Evolutionary conservation across 148 eudicot species (phyloP), one percentile per base, ranked within the genome.

Genomic region (Diospyros lotus): DNA sequence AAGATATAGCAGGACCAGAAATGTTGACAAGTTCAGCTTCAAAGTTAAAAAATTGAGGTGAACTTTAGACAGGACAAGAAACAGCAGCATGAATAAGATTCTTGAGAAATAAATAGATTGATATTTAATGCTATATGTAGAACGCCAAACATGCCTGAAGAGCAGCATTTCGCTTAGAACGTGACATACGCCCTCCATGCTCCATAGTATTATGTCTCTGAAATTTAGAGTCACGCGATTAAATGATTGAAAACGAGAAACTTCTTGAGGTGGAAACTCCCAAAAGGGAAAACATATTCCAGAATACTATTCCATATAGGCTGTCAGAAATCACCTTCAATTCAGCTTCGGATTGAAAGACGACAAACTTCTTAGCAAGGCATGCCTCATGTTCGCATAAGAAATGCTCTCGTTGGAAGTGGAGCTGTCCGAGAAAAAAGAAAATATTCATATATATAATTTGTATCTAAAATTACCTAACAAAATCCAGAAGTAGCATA

Each of bases 181-280:
- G 91, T 61, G 99, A 95, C 97, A 95, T 90, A 73, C 84, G 91
- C 46, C 99, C 99, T 42, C 99, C 99, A 84, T 95, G 99, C 78
- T 95, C 97, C 81, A 86, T 48, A 74, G 97, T 85, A 86, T 88
- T 95, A 76, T 95, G 99, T 79, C 93, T 89, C 99, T 95, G 87
- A 73, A 80, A 74, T 64, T 74, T 2, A 64, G 15, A 72, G 38
- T 28, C 43, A 65, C 4, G 61, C 69, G 73, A 46, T 3, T 7
- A 54, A 2, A 14, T 6, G 38, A 39, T 6, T 15, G 14, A 54
- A 45, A 65, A 52, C 66, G 50, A 66, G 18, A 42, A 60, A 28
- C 50, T 51, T 14, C 13, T 38, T 11, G 48, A 41, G 45, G 2
- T 42, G 13, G 46, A 71, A 28, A 28, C 28, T 50, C 10, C 41